Evolutionary conservation across 306 rosid genomes (phyloP).

Genomic region (Begonia masoniana): DNA sequence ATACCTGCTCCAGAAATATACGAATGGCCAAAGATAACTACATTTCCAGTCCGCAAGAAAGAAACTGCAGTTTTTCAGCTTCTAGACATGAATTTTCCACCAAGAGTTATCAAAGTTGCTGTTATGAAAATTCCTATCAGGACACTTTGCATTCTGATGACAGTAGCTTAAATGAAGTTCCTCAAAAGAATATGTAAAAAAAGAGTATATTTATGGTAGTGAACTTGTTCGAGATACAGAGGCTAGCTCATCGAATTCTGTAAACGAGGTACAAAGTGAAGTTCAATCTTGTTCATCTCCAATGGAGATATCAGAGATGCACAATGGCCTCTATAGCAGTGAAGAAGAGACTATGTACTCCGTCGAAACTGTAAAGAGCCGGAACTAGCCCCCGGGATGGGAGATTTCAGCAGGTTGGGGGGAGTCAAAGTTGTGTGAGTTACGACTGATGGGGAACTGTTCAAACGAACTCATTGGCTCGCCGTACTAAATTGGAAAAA

Average conservation of each 20-base stretch:
- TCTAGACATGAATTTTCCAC: slow-evolving; percentile 89
- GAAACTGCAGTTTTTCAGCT: slow-evolving; percentile 52
- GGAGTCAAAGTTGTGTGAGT: too few species aligned
- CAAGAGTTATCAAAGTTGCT: slow-evolving; percentile 33
- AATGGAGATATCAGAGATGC: slow-evolving; percentile 34
- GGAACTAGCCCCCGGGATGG: slow-evolving; percentile 83
- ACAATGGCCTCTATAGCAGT: slow-evolving; percentile 53
- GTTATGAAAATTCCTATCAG: slow-evolving; percentile 22
- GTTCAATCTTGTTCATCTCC: slow-evolving; percentile 77
- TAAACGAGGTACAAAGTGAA: slow-evolving; percentile 56
- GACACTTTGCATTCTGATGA: slow-evolving; percentile 29
- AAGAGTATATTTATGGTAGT: slow-evolving; percentile 13
- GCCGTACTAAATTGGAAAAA: too few species aligned
- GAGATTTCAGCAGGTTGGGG: too few species aligned
- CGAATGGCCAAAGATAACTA: slow-evolving; percentile 74
- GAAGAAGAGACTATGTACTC: slow-evolving; percentile 99
- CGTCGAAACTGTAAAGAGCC: slow-evolving; percentile 90
- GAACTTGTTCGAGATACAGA: too few species aligned
- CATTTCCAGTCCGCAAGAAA: slow-evolving; percentile 47
- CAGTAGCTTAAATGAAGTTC: slow-evolving; percentile 5
- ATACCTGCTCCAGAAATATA: too few species aligned
- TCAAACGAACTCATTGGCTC: too few species aligned
- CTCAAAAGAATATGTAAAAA: slow-evolving; percentile 17
- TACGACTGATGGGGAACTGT: too few species aligned
- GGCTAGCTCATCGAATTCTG: slow-evolving; percentile 54